Percentiles rank a stretch among this genome's conserved stretches.
Evolutionary conservation across 1,139 yeast species (phyloP).

Genomic region (Pichia sp.): DNA sequence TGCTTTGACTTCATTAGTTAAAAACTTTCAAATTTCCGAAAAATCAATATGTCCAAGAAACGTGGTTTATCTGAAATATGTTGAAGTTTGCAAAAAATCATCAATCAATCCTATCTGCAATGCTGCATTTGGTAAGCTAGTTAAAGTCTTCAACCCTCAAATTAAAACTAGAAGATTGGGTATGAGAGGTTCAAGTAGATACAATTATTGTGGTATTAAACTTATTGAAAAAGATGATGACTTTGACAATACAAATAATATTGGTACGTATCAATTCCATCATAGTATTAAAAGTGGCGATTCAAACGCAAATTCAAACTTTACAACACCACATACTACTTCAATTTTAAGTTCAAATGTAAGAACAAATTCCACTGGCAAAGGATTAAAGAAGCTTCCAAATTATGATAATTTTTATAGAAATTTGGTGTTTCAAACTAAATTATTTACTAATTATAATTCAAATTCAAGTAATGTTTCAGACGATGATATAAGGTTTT

Average conservation of each 20-base stretch:
- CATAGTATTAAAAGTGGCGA: not conserved
- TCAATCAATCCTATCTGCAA: constrained; percentile 70
- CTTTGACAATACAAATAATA: constrained; percentile 10
- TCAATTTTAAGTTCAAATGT: not conserved
- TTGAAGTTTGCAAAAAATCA: constrained; percentile 61
- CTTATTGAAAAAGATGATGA: constrained; percentile 40
- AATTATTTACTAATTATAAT: not conserved
- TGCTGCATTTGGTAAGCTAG: constrained; percentile 82
- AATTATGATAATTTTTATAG: not conserved
- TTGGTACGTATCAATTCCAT: not conserved
- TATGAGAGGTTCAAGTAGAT: constrained; percentile 80
- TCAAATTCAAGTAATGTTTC: not conserved
- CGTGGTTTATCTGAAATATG: constrained; percentile 74
- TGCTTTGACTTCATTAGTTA: constrained; percentile 75
- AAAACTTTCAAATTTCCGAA: constrained; percentile 56
- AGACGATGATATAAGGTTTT: not conserved
- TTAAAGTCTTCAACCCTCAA: constrained; percentile 64
- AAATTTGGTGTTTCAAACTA: not conserved
- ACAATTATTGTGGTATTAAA: constrained; percentile 83
- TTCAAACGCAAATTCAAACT: not conserved
- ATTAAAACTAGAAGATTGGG: constrained; percentile 82
- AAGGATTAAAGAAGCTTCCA: not conserved
- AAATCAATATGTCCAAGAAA: constrained; percentile 80
- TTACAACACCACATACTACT: not conserved
- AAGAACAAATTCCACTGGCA: not conserved